phyloP scores from a whole-genome alignment of 495 filamentous ascomycete genomes.

The Staphylotrichum longicolle region DNA sequence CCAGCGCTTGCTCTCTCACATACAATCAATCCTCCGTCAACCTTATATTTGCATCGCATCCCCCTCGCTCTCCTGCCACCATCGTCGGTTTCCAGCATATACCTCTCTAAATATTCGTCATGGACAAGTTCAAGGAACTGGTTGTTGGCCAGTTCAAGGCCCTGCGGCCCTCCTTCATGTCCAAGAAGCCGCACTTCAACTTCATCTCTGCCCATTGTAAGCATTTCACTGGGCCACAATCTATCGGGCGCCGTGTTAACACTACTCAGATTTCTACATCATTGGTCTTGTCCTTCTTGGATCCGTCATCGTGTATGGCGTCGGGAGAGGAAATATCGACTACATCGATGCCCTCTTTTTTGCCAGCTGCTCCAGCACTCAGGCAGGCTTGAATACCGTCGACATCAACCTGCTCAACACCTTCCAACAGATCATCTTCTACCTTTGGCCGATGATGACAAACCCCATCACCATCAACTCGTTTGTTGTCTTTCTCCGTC shows the following conservation, averaged over 20 bases:
- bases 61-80: neutral
- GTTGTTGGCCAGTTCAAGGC: constrained; percentile 44
- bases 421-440: constrained; percentile 77
- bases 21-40: neutral
- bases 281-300: constrained; percentile 64
- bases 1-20: neutral
- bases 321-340: constrained; percentile 49
- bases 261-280: constrained; percentile 68
- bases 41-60: neutral
- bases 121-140: constrained; percentile 23
- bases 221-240: constrained; percentile 25
- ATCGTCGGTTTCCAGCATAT: neutral
- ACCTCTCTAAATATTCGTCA: constrained; percentile 14
- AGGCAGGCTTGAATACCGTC: constrained; percentile 88
- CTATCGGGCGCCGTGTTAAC: constrained; percentile 10
- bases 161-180: constrained; percentile 50
- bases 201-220: constrained; percentile 84
- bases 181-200: constrained; percentile 64
- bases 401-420: constrained; percentile 71
- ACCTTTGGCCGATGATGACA: constrained; percentile 65
- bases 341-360: constrained; percentile 94
- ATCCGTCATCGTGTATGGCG: constrained; percentile 72
- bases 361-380: constrained; percentile 73
- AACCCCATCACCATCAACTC: constrained; percentile 91
- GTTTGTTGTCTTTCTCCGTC: constrained; percentile 81